Conservation (phyloP, 495 filamentous ascomycete genomes). For the Talaromyces nanjingensis region DNA sequence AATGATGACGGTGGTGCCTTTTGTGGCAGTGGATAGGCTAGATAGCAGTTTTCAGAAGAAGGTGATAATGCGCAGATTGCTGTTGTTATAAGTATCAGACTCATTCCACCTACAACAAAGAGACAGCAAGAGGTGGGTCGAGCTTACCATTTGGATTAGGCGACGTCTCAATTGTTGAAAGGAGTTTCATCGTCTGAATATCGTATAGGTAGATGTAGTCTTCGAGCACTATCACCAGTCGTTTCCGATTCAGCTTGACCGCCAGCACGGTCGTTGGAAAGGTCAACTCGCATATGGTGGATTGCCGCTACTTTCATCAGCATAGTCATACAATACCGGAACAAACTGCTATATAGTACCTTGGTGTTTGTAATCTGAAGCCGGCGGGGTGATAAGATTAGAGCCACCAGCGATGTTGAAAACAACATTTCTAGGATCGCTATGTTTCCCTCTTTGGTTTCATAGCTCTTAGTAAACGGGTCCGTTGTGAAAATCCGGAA, state of each 20-base stretch:
- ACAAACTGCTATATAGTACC: constrained; percentile 26
- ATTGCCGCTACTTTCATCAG: constrained; percentile 57
- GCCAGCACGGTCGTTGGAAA: constrained; percentile 92
- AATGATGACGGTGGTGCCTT: constrained; percentile 60
- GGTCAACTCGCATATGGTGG: constrained; percentile 96
- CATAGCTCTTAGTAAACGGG: constrained; percentile 87
- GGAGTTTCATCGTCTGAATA: constrained; percentile 93
- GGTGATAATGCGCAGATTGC: constrained; percentile 90
- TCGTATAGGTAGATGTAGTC: constrained; percentile 97
- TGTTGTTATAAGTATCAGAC: constrained; percentile 20
- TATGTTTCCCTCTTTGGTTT: constrained; percentile 87
- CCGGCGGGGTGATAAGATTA: constrained; percentile 82
- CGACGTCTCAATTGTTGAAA: constrained; percentile 85
- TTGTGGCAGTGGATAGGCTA: constrained; percentile 86
- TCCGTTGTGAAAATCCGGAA: constrained; percentile 96
- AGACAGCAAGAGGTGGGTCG: background rate
- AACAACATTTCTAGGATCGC: constrained; percentile 98
- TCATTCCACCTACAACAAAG: background rate
- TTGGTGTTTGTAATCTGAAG: constrained; percentile 97
- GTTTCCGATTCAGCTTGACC: constrained; percentile 87
- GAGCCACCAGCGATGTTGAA: constrained; percentile 93
- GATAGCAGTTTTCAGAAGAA: constrained; percentile 89
- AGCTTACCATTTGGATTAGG: constrained; percentile 73
- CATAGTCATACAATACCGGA: background rate
- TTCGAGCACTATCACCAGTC: constrained; percentile 86